phyloP scores from a whole-genome alignment of 257 asterid species.

The Scutellaria minor region DNA sequence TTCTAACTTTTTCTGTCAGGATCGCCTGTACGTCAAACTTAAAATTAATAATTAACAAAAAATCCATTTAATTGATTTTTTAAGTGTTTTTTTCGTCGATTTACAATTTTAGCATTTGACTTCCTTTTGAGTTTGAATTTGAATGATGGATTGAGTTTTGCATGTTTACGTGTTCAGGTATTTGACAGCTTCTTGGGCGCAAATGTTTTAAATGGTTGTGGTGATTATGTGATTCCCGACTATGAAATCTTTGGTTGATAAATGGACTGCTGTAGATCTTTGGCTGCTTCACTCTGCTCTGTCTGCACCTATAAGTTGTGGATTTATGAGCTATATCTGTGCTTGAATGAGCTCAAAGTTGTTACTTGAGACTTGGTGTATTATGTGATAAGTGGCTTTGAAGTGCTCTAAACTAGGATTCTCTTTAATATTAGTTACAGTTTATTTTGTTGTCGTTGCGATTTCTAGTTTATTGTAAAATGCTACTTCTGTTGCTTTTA shows the following conservation, averaged over 20 bases:
- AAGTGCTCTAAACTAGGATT: constrained; percentile 40
- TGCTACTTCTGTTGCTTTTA: constrained; percentile 23
- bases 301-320: constrained; percentile 76
- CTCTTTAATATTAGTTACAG: constrained; percentile 25
- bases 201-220: constrained; percentile 94
- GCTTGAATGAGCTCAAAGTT: constrained; percentile 59
- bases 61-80: background rate
- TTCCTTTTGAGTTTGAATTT: constrained; percentile 44
- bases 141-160: constrained; percentile 58
- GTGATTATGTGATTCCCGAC: constrained; percentile 94
- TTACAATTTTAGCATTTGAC: constrained; percentile 18
- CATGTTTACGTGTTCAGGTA: constrained; percentile 87
- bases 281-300: constrained; percentile 91
- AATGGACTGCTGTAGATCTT: constrained; percentile 92
- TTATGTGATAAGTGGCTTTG: constrained; percentile 54
- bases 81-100: constrained; percentile 3
- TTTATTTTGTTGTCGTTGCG: constrained; percentile 16
- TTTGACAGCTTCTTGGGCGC: constrained; percentile 97
- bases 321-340: constrained; percentile 65
- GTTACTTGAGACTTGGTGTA: constrained; percentile 67
- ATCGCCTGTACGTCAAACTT: background rate
- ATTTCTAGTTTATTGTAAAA: constrained; percentile 31
- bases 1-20: too few species aligned
- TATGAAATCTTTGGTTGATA: constrained; percentile 86
- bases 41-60: background rate